Evolutionary conservation across 2,329 filamentous ascomycete genomes (phyloP).

Genomic region (Nigrograna mackinnonii): DNA sequence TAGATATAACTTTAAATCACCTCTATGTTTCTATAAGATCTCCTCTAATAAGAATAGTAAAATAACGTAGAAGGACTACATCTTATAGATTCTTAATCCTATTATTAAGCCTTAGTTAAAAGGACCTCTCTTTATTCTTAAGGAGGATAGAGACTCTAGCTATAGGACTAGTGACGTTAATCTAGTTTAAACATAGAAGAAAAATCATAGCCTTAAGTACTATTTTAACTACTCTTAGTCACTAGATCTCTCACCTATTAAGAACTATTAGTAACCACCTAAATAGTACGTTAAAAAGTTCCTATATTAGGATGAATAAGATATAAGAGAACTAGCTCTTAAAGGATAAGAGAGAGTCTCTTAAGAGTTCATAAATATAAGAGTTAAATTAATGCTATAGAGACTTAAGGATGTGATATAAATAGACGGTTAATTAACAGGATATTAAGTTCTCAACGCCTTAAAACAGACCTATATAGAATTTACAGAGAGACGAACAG

Average conservation of each 20-base stretch:
- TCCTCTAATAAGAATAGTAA: slow-evolving; percentile 6
- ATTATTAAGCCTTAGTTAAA: slow-evolving; percentile 8
- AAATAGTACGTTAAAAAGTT: slow-evolving; percentile 10
- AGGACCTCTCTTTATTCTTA: slow-evolving; percentile 7
- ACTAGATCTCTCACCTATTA: slow-evolving; percentile 12
- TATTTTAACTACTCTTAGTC: slow-evolving; percentile 12
- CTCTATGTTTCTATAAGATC: slow-evolving; percentile 9
- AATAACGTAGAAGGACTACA: slow-evolving; percentile 8
- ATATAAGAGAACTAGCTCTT: slow-evolving; percentile 6
- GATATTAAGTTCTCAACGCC: background rate
- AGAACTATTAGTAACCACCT: slow-evolving; percentile 12
- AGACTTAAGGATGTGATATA: slow-evolving; percentile 5
- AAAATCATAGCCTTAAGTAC: slow-evolving; percentile 5
- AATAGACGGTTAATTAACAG: background rate
- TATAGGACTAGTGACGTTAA: slow-evolving; percentile 6
- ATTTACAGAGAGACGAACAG: background rate
- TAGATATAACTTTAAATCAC: slow-evolving; percentile 7
- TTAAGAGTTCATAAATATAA: slow-evolving; percentile 9
- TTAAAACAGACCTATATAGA: background rate
- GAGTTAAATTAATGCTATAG: slow-evolving; percentile 6
- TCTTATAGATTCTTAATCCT: slow-evolving; percentile 9
- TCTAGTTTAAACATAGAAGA: slow-evolving; percentile 10
- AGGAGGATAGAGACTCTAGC: slow-evolving; percentile 12
- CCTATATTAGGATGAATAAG: slow-evolving; percentile 3
- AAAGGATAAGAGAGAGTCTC: slow-evolving; percentile 4